Conservation (phyloP, 2,329 filamentous ascomycete species). For the Botrytis byssoidea region DNA sequence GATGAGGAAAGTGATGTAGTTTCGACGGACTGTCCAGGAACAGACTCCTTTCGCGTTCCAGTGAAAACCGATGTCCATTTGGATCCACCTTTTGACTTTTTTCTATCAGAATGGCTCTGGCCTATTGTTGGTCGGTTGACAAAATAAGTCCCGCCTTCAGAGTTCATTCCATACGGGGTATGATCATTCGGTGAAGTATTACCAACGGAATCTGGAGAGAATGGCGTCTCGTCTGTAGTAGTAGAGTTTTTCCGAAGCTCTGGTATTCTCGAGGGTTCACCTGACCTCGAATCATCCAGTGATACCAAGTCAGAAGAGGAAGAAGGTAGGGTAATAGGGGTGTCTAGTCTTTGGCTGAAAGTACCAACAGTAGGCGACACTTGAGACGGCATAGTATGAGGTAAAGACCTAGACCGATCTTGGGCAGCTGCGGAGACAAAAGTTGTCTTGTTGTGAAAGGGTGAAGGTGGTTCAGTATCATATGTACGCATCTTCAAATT, state of each 20-base stretch:
- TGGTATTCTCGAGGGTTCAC: constrained; percentile 19
- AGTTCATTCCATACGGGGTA: background rate
- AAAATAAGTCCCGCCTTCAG: constrained; percentile 24
- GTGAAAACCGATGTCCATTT: constrained; percentile 38
- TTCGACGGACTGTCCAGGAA: constrained; percentile 36
- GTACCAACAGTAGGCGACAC: constrained; percentile 24
- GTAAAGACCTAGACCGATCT: constrained; percentile 25
- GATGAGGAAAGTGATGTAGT: constrained; percentile 43
- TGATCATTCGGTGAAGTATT: constrained; percentile 21
- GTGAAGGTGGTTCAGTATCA: constrained; percentile 23
- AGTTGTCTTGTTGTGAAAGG: constrained; percentile 21
- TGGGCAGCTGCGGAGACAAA: constrained; percentile 22
- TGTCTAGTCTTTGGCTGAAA: constrained; percentile 24
- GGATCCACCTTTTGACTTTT: constrained; percentile 31
- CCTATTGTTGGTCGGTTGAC: constrained; percentile 23
- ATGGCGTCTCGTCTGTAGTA: constrained; percentile 20
- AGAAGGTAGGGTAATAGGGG: constrained; percentile 25
- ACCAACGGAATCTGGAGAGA: constrained; percentile 24
- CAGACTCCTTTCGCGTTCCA: constrained; percentile 34
- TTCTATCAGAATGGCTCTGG: constrained; percentile 11
- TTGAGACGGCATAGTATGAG: constrained; percentile 28
- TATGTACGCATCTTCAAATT: constrained; percentile 20
- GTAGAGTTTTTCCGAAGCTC: constrained; percentile 15
- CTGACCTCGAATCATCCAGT: constrained; percentile 23
- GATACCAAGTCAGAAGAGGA: constrained; percentile 26